phyloP scores from a whole-genome alignment of 257 asterid species.

The Solanum sitiens region DNA sequence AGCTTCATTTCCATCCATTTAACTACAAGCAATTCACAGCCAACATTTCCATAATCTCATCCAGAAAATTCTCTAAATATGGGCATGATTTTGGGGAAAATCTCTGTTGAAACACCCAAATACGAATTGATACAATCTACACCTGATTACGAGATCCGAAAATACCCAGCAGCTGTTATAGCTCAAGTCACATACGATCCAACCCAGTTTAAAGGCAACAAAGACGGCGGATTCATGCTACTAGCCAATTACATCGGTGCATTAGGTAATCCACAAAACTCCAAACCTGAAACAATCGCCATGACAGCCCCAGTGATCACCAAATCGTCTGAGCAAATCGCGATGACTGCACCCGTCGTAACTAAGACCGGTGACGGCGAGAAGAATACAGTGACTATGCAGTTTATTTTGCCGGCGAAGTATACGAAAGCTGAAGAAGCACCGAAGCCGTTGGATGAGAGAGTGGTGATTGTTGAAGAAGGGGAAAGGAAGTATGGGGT shows the following conservation, averaged over 20 bases:
- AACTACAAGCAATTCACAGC: background rate
- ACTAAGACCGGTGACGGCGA: conserved; percentile 27
- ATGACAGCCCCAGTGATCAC: conserved; percentile 87
- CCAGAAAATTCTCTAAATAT: conserved; percentile 9
- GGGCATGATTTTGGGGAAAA: conserved; percentile 74
- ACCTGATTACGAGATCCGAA: conserved; percentile 64
- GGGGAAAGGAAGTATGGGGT: conserved; percentile 77
- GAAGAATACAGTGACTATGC: conserved; percentile 50
- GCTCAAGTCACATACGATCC: conserved; percentile 83
- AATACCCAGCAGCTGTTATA: conserved; percentile 53
- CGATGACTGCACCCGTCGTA: conserved; percentile 89
- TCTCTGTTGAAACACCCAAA: conserved; percentile 67
- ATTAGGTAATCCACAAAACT: conserved; percentile 62
- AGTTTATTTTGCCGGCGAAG: conserved; percentile 67
- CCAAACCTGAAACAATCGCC: conserved; percentile 54
- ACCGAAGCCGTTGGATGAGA: conserved; percentile 79
- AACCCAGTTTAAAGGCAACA: conserved; percentile 41
- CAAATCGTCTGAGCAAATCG: conserved; percentile 41
- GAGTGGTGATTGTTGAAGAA: conserved; percentile 70
- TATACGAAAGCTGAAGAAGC: conserved; percentile 57
- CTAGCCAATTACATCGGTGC: conserved; percentile 80
- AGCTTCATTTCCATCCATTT: background rate
- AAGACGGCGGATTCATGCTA: conserved; percentile 71
- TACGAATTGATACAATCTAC: conserved; percentile 38
- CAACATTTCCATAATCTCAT: background rate